Evolutionary conservation across 176 grass and related monocot genomes (phyloP), one percentile per base, ranked within the genome.

Genomic region (Triticum timopheevii): DNA sequence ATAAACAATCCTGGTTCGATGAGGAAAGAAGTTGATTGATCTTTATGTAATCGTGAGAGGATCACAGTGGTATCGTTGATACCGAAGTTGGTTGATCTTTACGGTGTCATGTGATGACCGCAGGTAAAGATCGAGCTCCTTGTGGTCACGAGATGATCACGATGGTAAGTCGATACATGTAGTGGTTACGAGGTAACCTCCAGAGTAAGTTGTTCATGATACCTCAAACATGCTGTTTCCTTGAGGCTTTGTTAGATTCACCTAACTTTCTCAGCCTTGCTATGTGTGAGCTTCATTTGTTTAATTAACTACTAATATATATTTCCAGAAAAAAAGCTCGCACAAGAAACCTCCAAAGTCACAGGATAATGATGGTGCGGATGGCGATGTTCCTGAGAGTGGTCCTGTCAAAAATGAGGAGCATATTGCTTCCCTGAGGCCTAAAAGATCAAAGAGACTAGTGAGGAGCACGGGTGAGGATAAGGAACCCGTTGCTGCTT

Each of bases 371-470:
- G 81, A 90, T 24, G 80, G 80, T 83, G 58, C 16, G 3, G 87
- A 87, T 59, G 71, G 25, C 33, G 84, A 91, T 83, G 80, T 91
- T 28, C 58, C 83, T 3, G 84, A 58, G 69, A 73, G 69, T 87
- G 83, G 9, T 65, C 81, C 85, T 35, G 40, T 19, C 28, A 79
- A 93, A 36, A 91, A 97, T 67, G 89, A 83, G 77, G 87, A 92
- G 70, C 84, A 87, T 39, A 74, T 40, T 28, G 52, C 56, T 1
- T 83, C 91, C 64, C 61, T 69, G 10, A 94, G 87, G 81, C 92
- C 90, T 85, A 99, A 99, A 93, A 92, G 94, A 87, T 82, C 85
- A 25, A 99, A 90, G 82, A 93, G 90, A 73, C 72, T 90, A 42
- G 83, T 82, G 40, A 97, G 89, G 80, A 92, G 78, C 20, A 61